A percentile compares a stretch with the other conserved stretches of the same genome.
These are phyloP conservation scores for Peronospora destructor DNA, from an alignment of 352 stramenopile genomes.

Conservation along the genomic window DNA sequence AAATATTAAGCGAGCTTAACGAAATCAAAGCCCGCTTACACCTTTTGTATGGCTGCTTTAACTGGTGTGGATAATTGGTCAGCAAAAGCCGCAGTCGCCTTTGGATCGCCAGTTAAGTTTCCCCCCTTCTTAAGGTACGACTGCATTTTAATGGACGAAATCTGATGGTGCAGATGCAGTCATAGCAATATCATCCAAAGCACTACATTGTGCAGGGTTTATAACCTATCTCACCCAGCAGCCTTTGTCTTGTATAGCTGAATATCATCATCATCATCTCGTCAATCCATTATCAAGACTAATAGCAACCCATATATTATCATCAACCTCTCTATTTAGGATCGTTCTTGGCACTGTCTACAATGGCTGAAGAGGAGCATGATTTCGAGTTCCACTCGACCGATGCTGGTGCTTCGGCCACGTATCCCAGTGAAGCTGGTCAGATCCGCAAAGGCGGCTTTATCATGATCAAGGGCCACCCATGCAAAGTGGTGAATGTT, in stretches of 20 bases:
- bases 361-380: constrained; percentile 53
- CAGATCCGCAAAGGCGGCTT: constrained; percentile 99
- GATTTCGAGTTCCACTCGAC: constrained; percentile 90
- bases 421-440: constrained; percentile 96
- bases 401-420: constrained; percentile 96
- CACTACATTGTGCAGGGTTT: too few species aligned
- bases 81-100: constrained; percentile 15
- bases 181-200: not conserved
- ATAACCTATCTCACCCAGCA: too few species aligned
- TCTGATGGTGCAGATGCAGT: constrained; percentile 15
- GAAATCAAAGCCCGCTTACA: constrained; percentile 3
- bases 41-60: constrained; percentile 17
- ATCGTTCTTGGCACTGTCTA: constrained; percentile 18
- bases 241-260: too few species aligned
- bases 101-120: constrained; percentile 38
- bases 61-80: constrained; percentile 18
- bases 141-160: not conserved
- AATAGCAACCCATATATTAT: not conserved
- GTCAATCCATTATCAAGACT: too few species aligned
- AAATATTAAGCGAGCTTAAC: constrained; percentile 15
- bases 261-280: too few species aligned
- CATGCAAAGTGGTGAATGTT: constrained; percentile 96
- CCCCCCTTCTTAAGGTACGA: constrained; percentile 39
- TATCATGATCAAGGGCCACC: constrained; percentile 99
- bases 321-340: constrained; percentile 3